A percentile compares a stretch with the other conserved stretches of the same genome.
These are phyloP conservation scores for Metarhizium anisopliae DNA, from an alignment of 2,329 filamentous ascomycete genomes.

Conservation along the genomic window DNA sequence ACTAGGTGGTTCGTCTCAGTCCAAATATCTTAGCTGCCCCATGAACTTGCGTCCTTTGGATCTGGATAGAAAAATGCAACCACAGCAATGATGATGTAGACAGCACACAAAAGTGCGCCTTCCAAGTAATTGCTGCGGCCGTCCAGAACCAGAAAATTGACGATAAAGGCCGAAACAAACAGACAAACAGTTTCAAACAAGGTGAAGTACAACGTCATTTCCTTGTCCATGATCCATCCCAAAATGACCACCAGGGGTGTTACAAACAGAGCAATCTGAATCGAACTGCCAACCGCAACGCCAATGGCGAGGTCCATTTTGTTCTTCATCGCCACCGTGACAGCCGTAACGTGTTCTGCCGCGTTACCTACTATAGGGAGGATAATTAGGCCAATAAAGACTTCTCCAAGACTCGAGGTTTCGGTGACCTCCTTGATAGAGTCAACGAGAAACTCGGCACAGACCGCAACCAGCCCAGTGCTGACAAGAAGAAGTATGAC, in stretches of 20 bases:
- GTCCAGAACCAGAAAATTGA: slow-evolving; percentile 81
- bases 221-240: slow-evolving; percentile 58
- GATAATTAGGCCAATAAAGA: slow-evolving; percentile 64
- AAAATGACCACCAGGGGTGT: slow-evolving; percentile 62
- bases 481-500: slow-evolving; percentile 54
- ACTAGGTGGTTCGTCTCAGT: not conserved
- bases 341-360: slow-evolving; percentile 63
- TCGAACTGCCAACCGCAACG: slow-evolving; percentile 61
- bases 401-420: slow-evolving; percentile 48
- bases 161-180: slow-evolving; percentile 76
- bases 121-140: slow-evolving; percentile 83
- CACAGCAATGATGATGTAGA: slow-evolving; percentile 59
- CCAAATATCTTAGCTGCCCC: slow-evolving; percentile 14
- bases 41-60: slow-evolving; percentile 35
- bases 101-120: slow-evolving; percentile 58
- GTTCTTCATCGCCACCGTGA: slow-evolving; percentile 63
- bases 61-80: slow-evolving; percentile 59
- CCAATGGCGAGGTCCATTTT: slow-evolving; percentile 70
- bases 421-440: slow-evolving; percentile 56
- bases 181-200: slow-evolving; percentile 82
- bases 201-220: slow-evolving; percentile 79
- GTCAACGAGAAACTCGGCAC: slow-evolving; percentile 62
- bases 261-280: slow-evolving; percentile 64
- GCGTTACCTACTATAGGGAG: slow-evolving; percentile 67
- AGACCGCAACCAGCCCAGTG: slow-evolving; percentile 57